Conservation (phyloP, 352 stramenopile genomes). For the Phytophthora pistaciae region DNA sequence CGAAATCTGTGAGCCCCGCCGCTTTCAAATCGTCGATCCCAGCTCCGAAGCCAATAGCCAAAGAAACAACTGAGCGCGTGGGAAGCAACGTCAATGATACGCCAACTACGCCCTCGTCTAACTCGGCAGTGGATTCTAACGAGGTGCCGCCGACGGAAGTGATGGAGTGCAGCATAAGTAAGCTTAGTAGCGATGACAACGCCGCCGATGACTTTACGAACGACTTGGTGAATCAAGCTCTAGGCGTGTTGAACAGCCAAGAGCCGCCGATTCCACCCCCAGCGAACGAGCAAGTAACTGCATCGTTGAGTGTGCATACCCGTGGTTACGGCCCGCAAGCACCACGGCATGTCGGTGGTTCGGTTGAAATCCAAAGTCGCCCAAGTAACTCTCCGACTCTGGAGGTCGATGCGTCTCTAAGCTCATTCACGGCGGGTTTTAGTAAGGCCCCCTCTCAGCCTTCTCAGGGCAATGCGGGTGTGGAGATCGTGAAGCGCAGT, state of each 20-base stretch:
- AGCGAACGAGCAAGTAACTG: constrained; percentile 8
- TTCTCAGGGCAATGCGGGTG: neutral
- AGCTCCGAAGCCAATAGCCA: neutral
- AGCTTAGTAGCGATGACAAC: constrained; percentile 12
- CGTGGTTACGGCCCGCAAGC: constrained; percentile 8
- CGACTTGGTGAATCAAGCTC: constrained; percentile 36
- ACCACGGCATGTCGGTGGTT: neutral
- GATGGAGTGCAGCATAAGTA: neutral
- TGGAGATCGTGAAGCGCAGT: neutral
- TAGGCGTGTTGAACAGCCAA: constrained; percentile 42
- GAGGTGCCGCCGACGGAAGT: neutral
- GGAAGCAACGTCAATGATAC: neutral
- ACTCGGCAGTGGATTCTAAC: neutral
- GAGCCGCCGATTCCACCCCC: constrained; percentile 21
- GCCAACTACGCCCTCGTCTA: neutral
- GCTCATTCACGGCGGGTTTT: constrained; percentile 56
- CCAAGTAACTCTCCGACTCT: neutral
- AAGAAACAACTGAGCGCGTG: neutral
- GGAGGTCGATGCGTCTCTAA: constrained; percentile 47
- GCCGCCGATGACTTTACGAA: constrained; percentile 8
- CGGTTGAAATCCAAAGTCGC: neutral
- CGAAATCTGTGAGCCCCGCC: neutral
- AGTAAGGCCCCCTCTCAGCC: neutral
- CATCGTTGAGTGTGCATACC: constrained; percentile 25
- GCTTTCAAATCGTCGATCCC: neutral